Evolutionary conservation across 768 basidiomycete genomes (phyloP), one percentile per base, ranked within the genome.

Genomic region (Pleurotus djamor): DNA sequence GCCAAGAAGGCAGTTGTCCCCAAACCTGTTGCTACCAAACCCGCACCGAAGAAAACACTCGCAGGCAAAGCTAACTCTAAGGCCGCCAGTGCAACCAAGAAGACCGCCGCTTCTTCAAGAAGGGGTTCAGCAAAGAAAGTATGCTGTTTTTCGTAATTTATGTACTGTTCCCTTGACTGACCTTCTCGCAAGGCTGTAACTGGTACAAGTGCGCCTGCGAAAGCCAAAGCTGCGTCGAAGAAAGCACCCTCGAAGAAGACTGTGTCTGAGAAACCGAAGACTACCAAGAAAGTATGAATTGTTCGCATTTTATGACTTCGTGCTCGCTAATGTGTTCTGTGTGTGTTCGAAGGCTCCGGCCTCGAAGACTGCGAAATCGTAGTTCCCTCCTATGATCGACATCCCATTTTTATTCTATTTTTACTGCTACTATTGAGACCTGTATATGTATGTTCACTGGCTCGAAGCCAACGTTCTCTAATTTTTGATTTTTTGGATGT

Each of bases 81-180:
- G 21, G 21, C 21, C 21, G 61, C 76, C 12, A 61, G 69, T 4
- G 34, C 72, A 0, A 16, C 70, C 0, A 76, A 76, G 70, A 79
- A 79, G 67, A 71, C 75, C 0, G 69, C 71, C 13, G 66, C 71
- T 4, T 62, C 72, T 34, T 67, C 72, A 21, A 77, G 73, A 64
- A 72, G 74, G 33, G 71, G 67, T n/a, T 57, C 75, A 32, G 74
- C 74, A 4, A 80, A 79, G 70, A 77, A 77, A 71, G 76, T 77
- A 33, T 34, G 64, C 14, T 58, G 38, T 21, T 13, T 28, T 28
- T 28, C 21, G 21, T 28, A 28, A 28, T 28, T 28, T 28, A 3
- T 28, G 21, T 28, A 28, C 21, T 28, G 21, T 28, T 28, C 21
- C 21, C 21, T 28, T 28, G 21, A 28, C 21, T 28, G 21, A 28